Evolutionary conservation across 2,329 filamentous ascomycete species (phyloP).

Genomic region (Alternaria arborescens): DNA sequence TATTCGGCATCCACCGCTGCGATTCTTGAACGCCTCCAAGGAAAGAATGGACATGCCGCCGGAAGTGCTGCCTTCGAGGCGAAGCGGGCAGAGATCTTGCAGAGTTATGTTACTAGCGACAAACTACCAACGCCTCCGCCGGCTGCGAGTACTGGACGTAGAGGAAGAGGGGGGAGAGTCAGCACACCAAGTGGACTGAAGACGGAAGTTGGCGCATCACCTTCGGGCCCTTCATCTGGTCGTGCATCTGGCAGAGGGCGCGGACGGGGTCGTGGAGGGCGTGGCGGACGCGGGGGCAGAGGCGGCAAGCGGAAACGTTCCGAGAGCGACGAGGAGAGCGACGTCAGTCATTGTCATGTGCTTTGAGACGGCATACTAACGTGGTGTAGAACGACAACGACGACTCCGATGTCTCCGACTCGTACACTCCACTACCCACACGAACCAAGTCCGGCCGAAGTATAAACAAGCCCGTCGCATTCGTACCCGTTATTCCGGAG

Average conservation of each 20-base stretch:
- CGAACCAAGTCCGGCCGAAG: slow-evolving; percentile 80
- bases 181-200: slow-evolving; percentile 45
- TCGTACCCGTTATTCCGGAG: slow-evolving; percentile 64
- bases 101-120: slow-evolving; percentile 56
- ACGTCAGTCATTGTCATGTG: slow-evolving; percentile 38
- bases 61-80: slow-evolving; percentile 56
- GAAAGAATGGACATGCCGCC: slow-evolving; percentile 44
- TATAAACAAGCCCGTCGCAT: slow-evolving; percentile 71
- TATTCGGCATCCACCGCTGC: slow-evolving; percentile 54
- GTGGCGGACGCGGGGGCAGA: slow-evolving; percentile 47
- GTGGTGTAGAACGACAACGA: slow-evolving; percentile 35
- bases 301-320: slow-evolving; percentile 52
- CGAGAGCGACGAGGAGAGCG: slow-evolving; percentile 47
- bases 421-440: slow-evolving; percentile 66
- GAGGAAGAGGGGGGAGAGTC: slow-evolving; percentile 46
- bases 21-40: slow-evolving; percentile 51
- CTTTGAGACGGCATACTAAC: slow-evolving; percentile 24
- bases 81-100: slow-evolving; percentile 56
- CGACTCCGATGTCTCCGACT: slow-evolving; percentile 53
- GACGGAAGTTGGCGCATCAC: slow-evolving; percentile 38
- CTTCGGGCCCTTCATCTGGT: slow-evolving; percentile 31
- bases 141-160: slow-evolving; percentile 37
- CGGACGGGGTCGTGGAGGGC: slow-evolving; percentile 44
- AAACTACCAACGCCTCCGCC: slow-evolving; percentile 52
- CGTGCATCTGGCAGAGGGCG: slow-evolving; percentile 51